Conservation (phyloP, 805 yeast species). For the Barnettozyma californica region DNA sequence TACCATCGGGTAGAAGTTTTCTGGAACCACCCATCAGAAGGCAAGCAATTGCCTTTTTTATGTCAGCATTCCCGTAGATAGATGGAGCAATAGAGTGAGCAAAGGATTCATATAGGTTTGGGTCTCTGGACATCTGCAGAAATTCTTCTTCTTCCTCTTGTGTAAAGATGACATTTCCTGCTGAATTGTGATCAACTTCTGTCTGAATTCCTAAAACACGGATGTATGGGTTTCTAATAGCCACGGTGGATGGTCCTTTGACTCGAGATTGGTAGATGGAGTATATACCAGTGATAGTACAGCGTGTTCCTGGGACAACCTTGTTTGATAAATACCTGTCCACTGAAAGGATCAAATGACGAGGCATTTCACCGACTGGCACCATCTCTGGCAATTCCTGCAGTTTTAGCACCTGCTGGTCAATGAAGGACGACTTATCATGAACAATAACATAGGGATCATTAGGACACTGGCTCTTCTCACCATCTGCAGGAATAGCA, state of each 20-base stretch:
- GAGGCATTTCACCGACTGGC: constrained; percentile 98
- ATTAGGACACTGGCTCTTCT: constrained; percentile 64
- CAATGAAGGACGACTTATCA: constrained; percentile 89
- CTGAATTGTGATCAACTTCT: constrained; percentile 67
- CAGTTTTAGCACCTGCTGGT: constrained; percentile 87
- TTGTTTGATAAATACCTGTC: constrained; percentile 87
- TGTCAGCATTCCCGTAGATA: constrained; percentile 88
- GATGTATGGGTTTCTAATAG: constrained; percentile 89
- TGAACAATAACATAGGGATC: constrained; percentile 93
- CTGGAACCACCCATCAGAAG: constrained; percentile 91
- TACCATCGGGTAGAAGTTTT: constrained; percentile 88
- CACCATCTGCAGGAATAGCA: constrained; percentile 48
- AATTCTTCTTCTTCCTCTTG: constrained; percentile 96
- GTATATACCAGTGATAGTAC: constrained; percentile 87
- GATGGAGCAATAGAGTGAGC: constrained; percentile 92
- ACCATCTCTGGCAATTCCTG: constrained; percentile 99
- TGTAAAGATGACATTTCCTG: constrained; percentile 57
- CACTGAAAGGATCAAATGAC: constrained; percentile 81
- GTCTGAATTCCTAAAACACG: constrained; percentile 82
- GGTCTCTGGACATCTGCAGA: constrained; percentile 70
- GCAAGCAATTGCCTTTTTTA: constrained; percentile 91
- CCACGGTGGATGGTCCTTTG: constrained; percentile 58
- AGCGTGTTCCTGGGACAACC: constrained; percentile 93
- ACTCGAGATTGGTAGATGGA: constrained; percentile 80
- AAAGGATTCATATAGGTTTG: constrained; percentile 81